Conservation (phyloP, 140 eudicot genomes). For the Erigeron philadelphicus region DNA sequence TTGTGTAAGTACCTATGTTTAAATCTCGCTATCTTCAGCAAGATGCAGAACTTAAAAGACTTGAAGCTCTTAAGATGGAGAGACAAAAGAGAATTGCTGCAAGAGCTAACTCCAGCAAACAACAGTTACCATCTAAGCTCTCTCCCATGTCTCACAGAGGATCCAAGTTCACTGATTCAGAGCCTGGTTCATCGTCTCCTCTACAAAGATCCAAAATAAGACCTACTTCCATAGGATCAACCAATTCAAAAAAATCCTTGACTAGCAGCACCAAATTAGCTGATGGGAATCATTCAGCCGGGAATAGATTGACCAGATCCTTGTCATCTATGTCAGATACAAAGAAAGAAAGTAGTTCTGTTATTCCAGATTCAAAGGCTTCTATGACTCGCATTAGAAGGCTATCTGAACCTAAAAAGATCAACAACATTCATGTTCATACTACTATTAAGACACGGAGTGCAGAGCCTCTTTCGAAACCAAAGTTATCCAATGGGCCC, state of each 20-base stretch:
- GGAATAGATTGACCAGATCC: constrained; percentile 63
- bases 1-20: constrained; percentile 6
- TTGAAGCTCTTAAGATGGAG: constrained; percentile 70
- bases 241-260: constrained; percentile 40
- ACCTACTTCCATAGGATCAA: constrained; percentile 36
- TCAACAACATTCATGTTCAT: constrained; percentile 16
- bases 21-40: constrained; percentile 45
- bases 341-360: constrained; percentile 38
- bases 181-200: constrained; percentile 89
- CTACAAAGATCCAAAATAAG: constrained; percentile 84
- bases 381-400: constrained; percentile 71
- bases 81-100: constrained; percentile 92
- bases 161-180: constrained; percentile 80
- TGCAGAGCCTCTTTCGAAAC: constrained; percentile 43
- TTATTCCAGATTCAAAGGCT: constrained; percentile 64
- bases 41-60: constrained; percentile 63
- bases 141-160: constrained; percentile 59
- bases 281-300: constrained; percentile 35
- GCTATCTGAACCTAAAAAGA: constrained; percentile 76
- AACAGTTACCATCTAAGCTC: constrained; percentile 50
- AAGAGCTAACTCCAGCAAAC: constrained; percentile 43
- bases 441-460: constrained; percentile 36
- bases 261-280: constrained; percentile 35
- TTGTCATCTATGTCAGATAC: constrained; percentile 56
- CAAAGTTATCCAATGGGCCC: constrained; percentile 44